Evolutionary conservation across 495 filamentous ascomycete species (phyloP), one percentile per base, ranked within the genome.

Genomic region (Oleoguttula mirabilis): DNA sequence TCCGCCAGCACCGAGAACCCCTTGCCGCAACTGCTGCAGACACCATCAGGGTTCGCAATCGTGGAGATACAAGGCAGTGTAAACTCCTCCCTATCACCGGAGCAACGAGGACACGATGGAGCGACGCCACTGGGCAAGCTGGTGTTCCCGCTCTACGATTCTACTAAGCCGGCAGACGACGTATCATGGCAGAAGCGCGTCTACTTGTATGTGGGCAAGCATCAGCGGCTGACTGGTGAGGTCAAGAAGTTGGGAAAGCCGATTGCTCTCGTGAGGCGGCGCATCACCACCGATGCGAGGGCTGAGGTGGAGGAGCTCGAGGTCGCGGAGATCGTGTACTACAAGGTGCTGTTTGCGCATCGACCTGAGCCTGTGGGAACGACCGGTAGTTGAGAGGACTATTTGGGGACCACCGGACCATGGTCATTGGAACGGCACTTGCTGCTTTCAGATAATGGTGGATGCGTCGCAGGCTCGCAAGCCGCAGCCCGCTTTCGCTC

Each of bases 41-140:
- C 87, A 3, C 88, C 88, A 20, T 61, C 70, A 3, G 79, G 79
- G 36, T 67, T 80, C 24, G 86, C 85, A n/a, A 64, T 95, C 32
- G 70, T 95, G 44, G 88, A 95, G 60, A 72, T 95, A 14, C 88
- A 95, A 65, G 86, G 84, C 30, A 84, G 77, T 10, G 77, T 95
- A 64, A 84, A 93, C 57, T 55, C 76, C 8, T 75, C 78, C 8
- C 21, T 49, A 10, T 3, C 39, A 5, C 10, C 44, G 23, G 31
- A 52, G 19, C 50, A 61, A 3, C 12, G 48, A 20, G 19, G 25
- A 57, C 12, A 36, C 2, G 10, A 21, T 5, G 31, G 16, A 10
- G n/a, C 32, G 2, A 21, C 38, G 4, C 61, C 67, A 10, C 66
- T 93, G 51, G 87, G 85, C 33, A 75, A 76, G 34, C 68, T 93